phyloP scores from a whole-genome alignment of 495 filamentous ascomycete species.

The Penicillium psychrofluorescens region DNA sequence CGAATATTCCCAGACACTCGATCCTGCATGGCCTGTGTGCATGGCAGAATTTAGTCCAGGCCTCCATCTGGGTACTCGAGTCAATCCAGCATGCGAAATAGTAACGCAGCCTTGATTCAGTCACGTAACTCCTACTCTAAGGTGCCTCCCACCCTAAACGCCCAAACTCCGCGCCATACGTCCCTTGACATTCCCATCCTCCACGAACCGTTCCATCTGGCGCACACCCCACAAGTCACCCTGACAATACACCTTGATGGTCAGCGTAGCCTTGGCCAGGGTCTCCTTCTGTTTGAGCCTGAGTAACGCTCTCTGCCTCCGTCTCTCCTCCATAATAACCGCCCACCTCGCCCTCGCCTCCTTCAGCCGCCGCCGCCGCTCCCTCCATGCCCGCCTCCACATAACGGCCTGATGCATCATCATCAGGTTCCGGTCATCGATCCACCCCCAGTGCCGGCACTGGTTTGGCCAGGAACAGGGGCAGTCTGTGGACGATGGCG shows the following conservation, averaged over 20 bases:
- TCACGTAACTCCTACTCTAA: too few species aligned
- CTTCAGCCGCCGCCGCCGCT: slow-evolving; percentile 7
- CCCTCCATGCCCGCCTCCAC: slow-evolving; percentile 15
- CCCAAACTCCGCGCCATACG: slow-evolving; percentile 5
- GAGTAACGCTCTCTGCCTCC: slow-evolving; percentile 11
- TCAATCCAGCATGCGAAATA: too few species aligned
- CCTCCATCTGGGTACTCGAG: too few species aligned
- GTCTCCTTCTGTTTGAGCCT: slow-evolving; percentile 5
- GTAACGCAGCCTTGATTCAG: too few species aligned
- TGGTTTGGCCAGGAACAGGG: not conserved
- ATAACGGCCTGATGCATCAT: slow-evolving; percentile 15
- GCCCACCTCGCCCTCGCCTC: slow-evolving; percentile 16
- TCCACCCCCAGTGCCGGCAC: slow-evolving; percentile 10
- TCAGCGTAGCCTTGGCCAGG: slow-evolving; percentile 5
- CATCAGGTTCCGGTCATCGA: slow-evolving; percentile 9
- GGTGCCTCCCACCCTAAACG: not conserved
- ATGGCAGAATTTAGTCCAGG: too few species aligned
- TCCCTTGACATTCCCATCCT: not conserved
- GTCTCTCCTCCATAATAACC: slow-evolving; percentile 19
- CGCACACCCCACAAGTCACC: slow-evolving; percentile 11
- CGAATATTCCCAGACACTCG: too few species aligned
- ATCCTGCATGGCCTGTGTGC: too few species aligned
- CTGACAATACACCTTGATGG: slow-evolving; percentile 12
- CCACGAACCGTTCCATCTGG: slow-evolving; percentile 3
- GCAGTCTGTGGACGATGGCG: not conserved